A percentile compares a stretch with the other conserved stretches of the same genome.
Conservation (phyloP, 495 filamentous ascomycete species). For the Penicillium argentinense region DNA sequence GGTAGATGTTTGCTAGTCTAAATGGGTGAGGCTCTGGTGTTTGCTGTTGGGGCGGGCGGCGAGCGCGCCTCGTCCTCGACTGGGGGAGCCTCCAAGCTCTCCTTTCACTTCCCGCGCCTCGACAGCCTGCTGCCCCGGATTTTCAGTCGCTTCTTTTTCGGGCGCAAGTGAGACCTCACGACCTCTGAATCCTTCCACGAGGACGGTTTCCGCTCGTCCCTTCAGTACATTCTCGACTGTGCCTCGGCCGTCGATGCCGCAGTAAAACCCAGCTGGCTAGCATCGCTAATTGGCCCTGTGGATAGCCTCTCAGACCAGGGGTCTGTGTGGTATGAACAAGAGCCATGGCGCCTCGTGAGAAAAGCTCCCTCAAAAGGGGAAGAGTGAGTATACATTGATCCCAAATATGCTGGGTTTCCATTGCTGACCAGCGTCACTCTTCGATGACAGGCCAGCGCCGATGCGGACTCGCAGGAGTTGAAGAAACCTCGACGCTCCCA, state of each 20-base stretch:
- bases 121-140: not conserved
- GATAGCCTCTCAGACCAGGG: constrained; percentile 2
- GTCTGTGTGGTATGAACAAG: constrained; percentile 9
- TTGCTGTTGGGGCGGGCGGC: too few species aligned
- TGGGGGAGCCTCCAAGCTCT: not conserved
- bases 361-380: constrained; percentile 55
- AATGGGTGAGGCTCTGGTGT: too few species aligned
- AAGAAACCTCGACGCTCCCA: constrained; percentile 56
- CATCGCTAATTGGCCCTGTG: constrained; percentile 21
- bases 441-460: constrained; percentile 34
- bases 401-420: too few species aligned
- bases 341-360: constrained; percentile 51
- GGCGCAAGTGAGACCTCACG: too few species aligned
- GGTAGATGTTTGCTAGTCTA: too few species aligned
- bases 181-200: too few species aligned
- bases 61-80: too few species aligned
- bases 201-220: too few species aligned
- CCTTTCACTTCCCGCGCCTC: not conserved
- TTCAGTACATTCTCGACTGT: too few species aligned
- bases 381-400: constrained; percentile 33
- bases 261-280: constrained; percentile 5
- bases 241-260: not conserved
- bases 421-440: constrained; percentile 13
- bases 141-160: too few species aligned
- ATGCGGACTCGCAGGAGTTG: constrained; percentile 40